These are phyloP conservation scores for Symbiotaphrina buchneri DNA, from an alignment of 495 filamentous ascomycete species.

Conservation along the genomic window DNA sequence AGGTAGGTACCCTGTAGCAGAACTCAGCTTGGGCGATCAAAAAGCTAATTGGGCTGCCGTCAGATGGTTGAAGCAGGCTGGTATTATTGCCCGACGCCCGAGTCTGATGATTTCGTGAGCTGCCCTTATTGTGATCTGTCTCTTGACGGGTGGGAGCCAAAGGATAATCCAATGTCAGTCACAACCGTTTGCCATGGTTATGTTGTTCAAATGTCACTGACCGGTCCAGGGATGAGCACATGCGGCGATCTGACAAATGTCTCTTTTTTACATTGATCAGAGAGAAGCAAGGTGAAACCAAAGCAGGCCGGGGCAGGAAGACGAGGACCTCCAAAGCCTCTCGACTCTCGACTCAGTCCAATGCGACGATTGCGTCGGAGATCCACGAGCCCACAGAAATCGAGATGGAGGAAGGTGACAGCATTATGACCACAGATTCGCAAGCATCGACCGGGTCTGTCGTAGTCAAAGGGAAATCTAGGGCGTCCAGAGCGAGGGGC, in stretches of 20 bases:
- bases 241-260: constrained; percentile 53
- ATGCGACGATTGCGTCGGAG: constrained; percentile 27
- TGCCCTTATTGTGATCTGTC: constrained; percentile 75
- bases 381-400: constrained; percentile 20
- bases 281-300: constrained; percentile 4
- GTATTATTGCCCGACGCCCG: constrained; percentile 69
- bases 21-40: constrained; percentile 2
- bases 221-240: constrained; percentile 54
- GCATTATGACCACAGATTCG: constrained; percentile 34
- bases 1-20: constrained; percentile 30
- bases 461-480: constrained; percentile 26
- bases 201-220: constrained; percentile 13
- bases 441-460: constrained; percentile 30
- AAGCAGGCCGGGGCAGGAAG: constrained; percentile 20
- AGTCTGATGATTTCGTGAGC: constrained; percentile 61
- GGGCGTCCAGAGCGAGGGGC: constrained; percentile 19
- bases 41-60: constrained; percentile 8
- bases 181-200: background rate
- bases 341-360: constrained; percentile 47
- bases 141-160: constrained; percentile 79
- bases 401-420: constrained; percentile 43
- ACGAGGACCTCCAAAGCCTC: constrained; percentile 43
- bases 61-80: constrained; percentile 85
- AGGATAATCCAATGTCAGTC: constrained; percentile 64
- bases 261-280: constrained; percentile 37